Evolutionary conservation across 257 asterid genomes (phyloP).

Genomic region (Ajuga chamaepitys): DNA sequence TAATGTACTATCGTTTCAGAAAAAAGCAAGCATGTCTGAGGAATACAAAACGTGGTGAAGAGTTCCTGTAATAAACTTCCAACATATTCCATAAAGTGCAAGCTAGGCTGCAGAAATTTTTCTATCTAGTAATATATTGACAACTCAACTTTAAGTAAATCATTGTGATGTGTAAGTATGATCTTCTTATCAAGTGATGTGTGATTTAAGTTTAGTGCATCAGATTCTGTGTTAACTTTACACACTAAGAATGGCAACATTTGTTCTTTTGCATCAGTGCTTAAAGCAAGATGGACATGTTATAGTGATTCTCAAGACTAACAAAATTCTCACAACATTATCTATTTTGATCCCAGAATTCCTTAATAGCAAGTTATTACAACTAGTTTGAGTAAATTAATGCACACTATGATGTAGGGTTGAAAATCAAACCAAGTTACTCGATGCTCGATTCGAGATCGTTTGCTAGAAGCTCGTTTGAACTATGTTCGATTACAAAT

Average conservation of each 20-base stretch:
- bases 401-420: not conserved
- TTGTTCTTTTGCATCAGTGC: slow-evolving; percentile 14
- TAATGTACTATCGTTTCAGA: no score
- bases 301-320: slow-evolving; percentile 8
- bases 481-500: no score
- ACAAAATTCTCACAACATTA: not conserved
- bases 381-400: not conserved
- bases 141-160: not conserved
- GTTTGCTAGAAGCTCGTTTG: no score
- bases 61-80: no score
- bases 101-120: no score
- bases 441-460: no score
- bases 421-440: no score
- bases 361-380: not conserved
- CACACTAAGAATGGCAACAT: slow-evolving; percentile 10
- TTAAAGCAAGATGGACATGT: slow-evolving; percentile 9
- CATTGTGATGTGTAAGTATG: not conserved
- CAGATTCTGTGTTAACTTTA: slow-evolving; percentile 20
- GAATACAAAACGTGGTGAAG: no score
- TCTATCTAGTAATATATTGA: no score
- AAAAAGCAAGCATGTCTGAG: no score
- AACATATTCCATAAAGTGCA: no score
- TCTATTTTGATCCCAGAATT: not conserved
- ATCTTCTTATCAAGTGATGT: not conserved
- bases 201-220: slow-evolving; percentile 17